A percentile compares a stretch with the other conserved stretches of the same genome.
These are phyloP conservation scores for Aspergillus pseudoviridinutans DNA, from an alignment of 2,329 filamentous ascomycete species.

Conservation along the genomic window DNA sequence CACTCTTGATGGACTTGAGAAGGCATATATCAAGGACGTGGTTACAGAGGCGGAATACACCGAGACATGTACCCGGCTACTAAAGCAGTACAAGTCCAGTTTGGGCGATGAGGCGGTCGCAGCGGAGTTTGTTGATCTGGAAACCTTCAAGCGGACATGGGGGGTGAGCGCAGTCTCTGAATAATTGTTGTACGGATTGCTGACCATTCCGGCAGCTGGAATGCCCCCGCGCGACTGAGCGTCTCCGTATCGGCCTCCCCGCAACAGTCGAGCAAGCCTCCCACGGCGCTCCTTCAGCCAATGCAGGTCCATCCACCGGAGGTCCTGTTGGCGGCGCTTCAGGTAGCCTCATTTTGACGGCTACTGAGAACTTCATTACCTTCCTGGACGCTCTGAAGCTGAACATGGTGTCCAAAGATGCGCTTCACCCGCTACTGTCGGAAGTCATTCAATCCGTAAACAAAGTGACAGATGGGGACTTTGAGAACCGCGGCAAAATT, in stretches of 20 bases:
- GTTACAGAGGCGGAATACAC: conserved; percentile 90
- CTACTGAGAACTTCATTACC: conserved; percentile 97
- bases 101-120: conserved; percentile 86
- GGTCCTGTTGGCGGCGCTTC: conserved; percentile 41
- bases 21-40: conserved; percentile 93
- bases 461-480: conserved; percentile 91
- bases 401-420: conserved; percentile 89
- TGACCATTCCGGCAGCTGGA: conserved; percentile 62
- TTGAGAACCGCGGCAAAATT: conserved; percentile 93
- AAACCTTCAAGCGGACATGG: conserved; percentile 89
- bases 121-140: conserved; percentile 79
- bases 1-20: conserved; percentile 91
- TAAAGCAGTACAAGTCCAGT: conserved; percentile 97
- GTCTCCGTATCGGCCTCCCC: conserved; percentile 86
- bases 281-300: conserved; percentile 44
- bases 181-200: not conserved
- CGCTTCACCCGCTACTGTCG: conserved; percentile 88
- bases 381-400: conserved; percentile 93
- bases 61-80: conserved; percentile 85
- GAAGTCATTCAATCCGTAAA: conserved; percentile 97
- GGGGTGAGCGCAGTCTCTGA: conserved; percentile 58
- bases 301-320: conserved; percentile 30
- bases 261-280: conserved; percentile 67
- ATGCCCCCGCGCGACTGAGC: conserved; percentile 88
- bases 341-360: conserved; percentile 73